Evolutionary conservation across 208 protist genomes (phyloP).

Genomic region (Trypanosoma mega): DNA sequence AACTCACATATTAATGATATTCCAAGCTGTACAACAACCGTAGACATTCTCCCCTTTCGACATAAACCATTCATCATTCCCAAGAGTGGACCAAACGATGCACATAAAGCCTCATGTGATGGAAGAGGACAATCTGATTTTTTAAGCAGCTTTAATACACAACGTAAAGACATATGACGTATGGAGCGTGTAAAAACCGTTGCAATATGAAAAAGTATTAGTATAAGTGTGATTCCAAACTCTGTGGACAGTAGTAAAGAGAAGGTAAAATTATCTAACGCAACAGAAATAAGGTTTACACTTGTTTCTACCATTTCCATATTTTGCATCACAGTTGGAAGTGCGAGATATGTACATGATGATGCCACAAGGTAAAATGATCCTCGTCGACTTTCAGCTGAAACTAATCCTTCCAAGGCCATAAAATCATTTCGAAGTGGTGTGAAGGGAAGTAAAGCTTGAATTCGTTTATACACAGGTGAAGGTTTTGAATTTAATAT

Average conservation of each 20-base stretch:
- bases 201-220: conserved; percentile 68
- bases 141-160: conserved; percentile 69
- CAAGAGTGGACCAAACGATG: conserved; percentile 58
- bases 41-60: conserved; percentile 57
- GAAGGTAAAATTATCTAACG: conserved; percentile 33
- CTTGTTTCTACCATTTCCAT: conserved; percentile 21
- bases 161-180: conserved; percentile 73
- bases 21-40: conserved; percentile 77
- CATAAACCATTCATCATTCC: conserved; percentile 78
- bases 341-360: conserved; percentile 26
- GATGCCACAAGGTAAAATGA: conserved; percentile 26
- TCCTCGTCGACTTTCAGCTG: conserved; percentile 3
- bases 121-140: conserved; percentile 48
- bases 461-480: conserved; percentile 37
- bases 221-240: conserved; percentile 53
- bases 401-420: conserved; percentile 14
- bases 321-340: conserved; percentile 12
- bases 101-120: conserved; percentile 47
- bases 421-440: conserved; percentile 40
- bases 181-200: conserved; percentile 55
- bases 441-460: conserved; percentile 62
- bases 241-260: conserved; percentile 35
- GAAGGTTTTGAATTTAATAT: conserved; percentile 22
- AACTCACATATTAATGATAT: conserved; percentile 79
- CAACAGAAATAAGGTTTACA: conserved; percentile 29